A percentile compares a stretch with the other conserved stretches of the same genome.
These are phyloP conservation scores for Gossypium davidsonii DNA, from an alignment of 441 rosid species.

Conservation along the genomic window DNA sequence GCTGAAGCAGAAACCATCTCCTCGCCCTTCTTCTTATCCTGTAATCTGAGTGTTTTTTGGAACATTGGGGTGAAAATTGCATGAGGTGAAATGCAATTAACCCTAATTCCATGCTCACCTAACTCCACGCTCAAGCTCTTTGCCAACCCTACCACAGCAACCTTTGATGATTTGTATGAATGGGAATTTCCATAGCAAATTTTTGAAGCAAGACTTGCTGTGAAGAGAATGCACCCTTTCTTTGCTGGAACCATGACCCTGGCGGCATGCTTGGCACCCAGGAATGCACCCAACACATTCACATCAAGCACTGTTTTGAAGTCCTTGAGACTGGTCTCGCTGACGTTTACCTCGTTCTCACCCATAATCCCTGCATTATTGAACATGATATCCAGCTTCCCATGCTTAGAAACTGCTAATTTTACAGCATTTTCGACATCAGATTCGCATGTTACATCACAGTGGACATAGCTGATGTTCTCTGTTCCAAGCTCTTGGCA, in stretches of 20 bases:
- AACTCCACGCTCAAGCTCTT: conserved; percentile 42
- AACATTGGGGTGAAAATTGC: conserved; percentile 22
- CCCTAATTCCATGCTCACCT: conserved; percentile 41
- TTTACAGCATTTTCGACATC: conserved; percentile 29
- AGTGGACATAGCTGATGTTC: conserved; percentile 26
- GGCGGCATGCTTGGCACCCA: conserved; percentile 26
- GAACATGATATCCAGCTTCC: conserved; percentile 47
- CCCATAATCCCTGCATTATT: conserved; percentile 39
- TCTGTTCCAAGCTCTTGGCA: conserved; percentile 22
- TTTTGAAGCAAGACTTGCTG: conserved; percentile 18
- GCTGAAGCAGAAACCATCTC: conserved; percentile 8
- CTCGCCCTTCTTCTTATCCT: conserved; percentile 2
- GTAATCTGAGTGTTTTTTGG: neutral
- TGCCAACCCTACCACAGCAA: conserved; percentile 32
- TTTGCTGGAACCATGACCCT: conserved; percentile 24
- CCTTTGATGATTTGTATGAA: conserved; percentile 32
- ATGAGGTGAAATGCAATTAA: conserved; percentile 38
- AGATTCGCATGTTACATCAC: conserved; percentile 22
- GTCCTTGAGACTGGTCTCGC: neutral
- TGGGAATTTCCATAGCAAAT: neutral
- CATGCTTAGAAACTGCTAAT: conserved; percentile 29
- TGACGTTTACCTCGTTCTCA: neutral
- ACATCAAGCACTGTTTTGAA: conserved; percentile 16
- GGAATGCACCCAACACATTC: conserved; percentile 18
- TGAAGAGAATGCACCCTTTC: conserved; percentile 33